These are phyloP conservation scores for Aspergillus asperescens DNA, from an alignment of 495 filamentous ascomycete genomes.

Conservation along the genomic window DNA sequence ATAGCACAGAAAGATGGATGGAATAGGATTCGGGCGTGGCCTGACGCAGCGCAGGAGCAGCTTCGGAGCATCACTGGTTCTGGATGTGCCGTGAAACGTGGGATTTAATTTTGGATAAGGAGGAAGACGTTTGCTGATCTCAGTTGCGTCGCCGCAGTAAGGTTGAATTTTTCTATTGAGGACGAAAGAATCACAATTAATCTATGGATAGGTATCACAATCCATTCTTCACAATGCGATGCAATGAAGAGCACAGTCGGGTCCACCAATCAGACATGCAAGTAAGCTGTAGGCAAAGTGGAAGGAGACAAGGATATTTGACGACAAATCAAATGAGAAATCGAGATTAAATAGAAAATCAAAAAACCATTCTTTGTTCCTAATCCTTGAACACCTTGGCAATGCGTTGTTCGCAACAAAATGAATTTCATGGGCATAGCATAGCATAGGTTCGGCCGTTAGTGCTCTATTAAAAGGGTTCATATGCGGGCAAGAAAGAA, in stretches of 20 bases:
- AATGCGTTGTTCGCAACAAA: slow-evolving; percentile 9
- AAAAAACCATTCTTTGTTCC: not conserved
- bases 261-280: slow-evolving; percentile 3
- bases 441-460: slow-evolving; percentile 8
- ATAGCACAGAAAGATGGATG: not conserved
- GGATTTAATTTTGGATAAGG: not conserved
- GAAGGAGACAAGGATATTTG: not conserved
- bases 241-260: slow-evolving; percentile 1
- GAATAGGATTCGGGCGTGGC: not conserved
- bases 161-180: not conserved
- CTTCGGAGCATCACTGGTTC: not conserved
- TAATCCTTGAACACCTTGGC: slow-evolving; percentile 9
- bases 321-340: not conserved
- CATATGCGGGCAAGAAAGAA: not conserved
- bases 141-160: not conserved
- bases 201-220: slow-evolving; percentile 6
- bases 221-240: slow-evolving; percentile 8
- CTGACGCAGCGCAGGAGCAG: not conserved
- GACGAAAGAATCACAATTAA: not conserved
- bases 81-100: not conserved
- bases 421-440: slow-evolving; percentile 1
- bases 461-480: slow-evolving; percentile 3
- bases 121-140: not conserved
- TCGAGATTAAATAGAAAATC: not conserved
- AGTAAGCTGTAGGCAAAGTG: not conserved